Percentiles rank a stretch among this genome's conserved stretches.
phyloP scores from a whole-genome alignment of 352 stramenopile genomes.

The Peronosclerospora sorghi region DNA sequence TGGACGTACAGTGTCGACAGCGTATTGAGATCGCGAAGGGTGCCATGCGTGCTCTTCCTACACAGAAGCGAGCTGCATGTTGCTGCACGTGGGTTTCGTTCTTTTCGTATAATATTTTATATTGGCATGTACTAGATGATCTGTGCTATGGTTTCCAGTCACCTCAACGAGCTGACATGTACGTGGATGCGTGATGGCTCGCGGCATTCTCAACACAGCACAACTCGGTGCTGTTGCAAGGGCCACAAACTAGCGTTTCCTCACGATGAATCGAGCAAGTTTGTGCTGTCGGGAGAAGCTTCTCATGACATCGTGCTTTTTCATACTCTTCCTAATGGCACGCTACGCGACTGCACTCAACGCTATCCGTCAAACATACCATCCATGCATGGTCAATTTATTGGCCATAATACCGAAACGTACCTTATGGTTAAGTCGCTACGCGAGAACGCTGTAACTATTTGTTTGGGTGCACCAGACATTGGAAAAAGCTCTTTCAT shows the following conservation, averaged over 20 bases:
- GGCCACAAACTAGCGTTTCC: conserved; percentile 48
- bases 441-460: conserved; percentile 60
- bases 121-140: not conserved
- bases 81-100: conserved; percentile 60
- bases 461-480: conserved; percentile 56
- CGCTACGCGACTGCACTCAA: conserved; percentile 51
- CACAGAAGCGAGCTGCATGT: conserved; percentile 46
- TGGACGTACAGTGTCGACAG: conserved; percentile 49
- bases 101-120: too few relatives aligned
- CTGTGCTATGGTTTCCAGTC: conserved; percentile 15
- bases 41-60: conserved; percentile 57
- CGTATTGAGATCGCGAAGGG: conserved; percentile 69
- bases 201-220: conserved; percentile 53
- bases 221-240: conserved; percentile 69
- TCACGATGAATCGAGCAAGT: conserved; percentile 79
- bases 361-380: conserved; percentile 65
- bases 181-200: conserved; percentile 54
- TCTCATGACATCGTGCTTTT: conserved; percentile 67
- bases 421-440: conserved; percentile 71
- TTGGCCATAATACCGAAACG: conserved; percentile 67
- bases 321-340: conserved; percentile 44
- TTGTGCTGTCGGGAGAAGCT: conserved; percentile 42
- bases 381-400: conserved; percentile 78
- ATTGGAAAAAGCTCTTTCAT: conserved; percentile 79
- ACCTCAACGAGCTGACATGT: conserved; percentile 63